Percentiles rank a stretch among this genome's conserved stretches.
Conservation (phyloP, 2,329 filamentous ascomycete genomes). For the Sporothrix sp. region DNA sequence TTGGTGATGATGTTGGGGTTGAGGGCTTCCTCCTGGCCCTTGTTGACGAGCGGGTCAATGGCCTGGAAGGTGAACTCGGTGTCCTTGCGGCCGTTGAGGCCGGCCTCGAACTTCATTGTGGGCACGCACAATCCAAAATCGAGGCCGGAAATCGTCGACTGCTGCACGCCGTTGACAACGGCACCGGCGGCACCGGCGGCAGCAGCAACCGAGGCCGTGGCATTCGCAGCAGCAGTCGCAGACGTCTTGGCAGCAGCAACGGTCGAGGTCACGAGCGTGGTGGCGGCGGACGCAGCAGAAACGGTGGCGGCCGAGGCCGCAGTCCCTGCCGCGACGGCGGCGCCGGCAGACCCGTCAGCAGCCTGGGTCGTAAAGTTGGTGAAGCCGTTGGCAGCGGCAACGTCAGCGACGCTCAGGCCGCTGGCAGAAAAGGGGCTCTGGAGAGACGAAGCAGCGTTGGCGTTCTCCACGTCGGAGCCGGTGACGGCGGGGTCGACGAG, state of each 20-base stretch:
- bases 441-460: constrained; percentile 45
- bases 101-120: constrained; percentile 49
- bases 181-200: neutral
- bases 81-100: constrained; percentile 44
- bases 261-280: neutral
- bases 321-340: constrained; percentile 24
- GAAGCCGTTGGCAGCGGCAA: constrained; percentile 53
- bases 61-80: constrained; percentile 60
- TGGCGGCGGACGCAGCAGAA: neutral
- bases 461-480: constrained; percentile 48
- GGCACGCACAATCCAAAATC: constrained; percentile 47
- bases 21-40: constrained; percentile 56
- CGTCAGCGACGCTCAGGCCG: constrained; percentile 56
- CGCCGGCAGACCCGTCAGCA: constrained; percentile 25
- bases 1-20: constrained; percentile 68
- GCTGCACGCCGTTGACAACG: constrained; percentile 9
- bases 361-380: constrained; percentile 43
- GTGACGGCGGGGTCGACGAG: constrained; percentile 55
- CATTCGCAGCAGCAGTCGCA: neutral
- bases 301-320: constrained; percentile 17
- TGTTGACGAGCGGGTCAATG: constrained; percentile 49
- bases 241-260: neutral
- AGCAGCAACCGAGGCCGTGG: neutral
- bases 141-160: constrained; percentile 21
- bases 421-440: constrained; percentile 44